phyloP scores from a whole-genome alignment of 2,329 filamentous ascomycete genomes.

The Teratosphaeria destructans region DNA sequence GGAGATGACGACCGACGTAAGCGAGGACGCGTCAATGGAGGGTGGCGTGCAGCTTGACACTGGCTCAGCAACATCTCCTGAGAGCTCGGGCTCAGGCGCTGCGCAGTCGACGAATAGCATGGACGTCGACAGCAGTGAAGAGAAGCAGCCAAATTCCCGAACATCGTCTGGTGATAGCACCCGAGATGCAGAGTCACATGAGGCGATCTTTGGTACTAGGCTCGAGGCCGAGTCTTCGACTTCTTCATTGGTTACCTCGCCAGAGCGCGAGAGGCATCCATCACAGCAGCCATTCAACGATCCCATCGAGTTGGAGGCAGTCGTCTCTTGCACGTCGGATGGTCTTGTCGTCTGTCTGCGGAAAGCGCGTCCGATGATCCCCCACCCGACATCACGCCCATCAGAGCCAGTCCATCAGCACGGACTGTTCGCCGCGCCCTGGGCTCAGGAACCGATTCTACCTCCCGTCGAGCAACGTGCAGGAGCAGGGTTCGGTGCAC shows the following conservation, averaged over 20 bases:
- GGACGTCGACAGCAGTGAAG: constrained; percentile 17
- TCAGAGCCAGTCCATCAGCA: constrained; percentile 40
- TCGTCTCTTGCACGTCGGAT: constrained; percentile 86
- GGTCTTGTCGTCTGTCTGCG: constrained; percentile 74
- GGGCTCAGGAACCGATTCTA: constrained; percentile 58
- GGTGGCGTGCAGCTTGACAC: constrained; percentile 38
- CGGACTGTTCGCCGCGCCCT: constrained; percentile 66
- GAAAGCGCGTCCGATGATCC: constrained; percentile 60
- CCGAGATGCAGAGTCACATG: constrained; percentile 29
- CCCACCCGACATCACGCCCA: constrained; percentile 42
- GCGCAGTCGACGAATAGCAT: constrained; percentile 28
- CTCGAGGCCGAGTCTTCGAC: constrained; percentile 27
- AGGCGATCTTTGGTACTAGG: constrained; percentile 35
- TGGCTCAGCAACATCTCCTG: constrained; percentile 17
- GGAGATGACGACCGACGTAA: constrained; percentile 38
- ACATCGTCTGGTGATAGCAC: constrained; percentile 39
- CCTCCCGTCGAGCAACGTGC: constrained; percentile 28
- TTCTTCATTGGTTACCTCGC: constrained; percentile 22
- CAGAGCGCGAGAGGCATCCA: constrained; percentile 16
- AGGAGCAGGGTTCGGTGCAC: constrained; percentile 15
- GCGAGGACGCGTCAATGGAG: constrained; percentile 38
- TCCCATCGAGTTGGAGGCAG: constrained; percentile 68
- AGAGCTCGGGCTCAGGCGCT: constrained; percentile 6
- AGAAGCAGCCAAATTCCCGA: constrained; percentile 21
- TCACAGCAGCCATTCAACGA: constrained; percentile 13